phyloP scores from a whole-genome alignment of 78 protist species.

The Corallochytrium limacisporum region DNA sequence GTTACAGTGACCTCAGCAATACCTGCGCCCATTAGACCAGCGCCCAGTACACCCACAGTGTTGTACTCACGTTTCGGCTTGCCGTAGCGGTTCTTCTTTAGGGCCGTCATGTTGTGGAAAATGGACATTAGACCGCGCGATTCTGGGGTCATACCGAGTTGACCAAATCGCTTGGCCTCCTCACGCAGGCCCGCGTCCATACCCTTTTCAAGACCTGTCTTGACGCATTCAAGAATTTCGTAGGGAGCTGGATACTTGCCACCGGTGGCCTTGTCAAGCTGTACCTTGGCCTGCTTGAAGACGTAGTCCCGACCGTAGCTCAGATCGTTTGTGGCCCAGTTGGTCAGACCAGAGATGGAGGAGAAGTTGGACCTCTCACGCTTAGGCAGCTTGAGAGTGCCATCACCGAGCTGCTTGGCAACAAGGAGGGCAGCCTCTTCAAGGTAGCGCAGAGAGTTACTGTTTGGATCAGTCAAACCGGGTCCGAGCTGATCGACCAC shows the following conservation, averaged over 20 bases:
- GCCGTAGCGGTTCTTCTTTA: constrained; percentile 37
- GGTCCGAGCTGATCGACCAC: constrained; percentile 9
- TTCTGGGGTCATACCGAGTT: constrained; percentile 36
- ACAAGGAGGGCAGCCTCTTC: constrained; percentile 13
- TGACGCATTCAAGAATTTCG: constrained; percentile 28
- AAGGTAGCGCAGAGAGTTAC: not conserved
- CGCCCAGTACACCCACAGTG: constrained; percentile 56
- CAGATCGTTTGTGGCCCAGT: constrained; percentile 2
- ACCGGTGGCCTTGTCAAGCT: constrained; percentile 23
- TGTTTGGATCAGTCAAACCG: not conserved
- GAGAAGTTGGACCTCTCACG: not conserved
- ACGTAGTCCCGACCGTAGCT: constrained; percentile 22
- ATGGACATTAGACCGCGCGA: constrained; percentile 22
- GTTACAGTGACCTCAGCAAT: constrained; percentile 37
- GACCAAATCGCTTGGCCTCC: constrained; percentile 47
- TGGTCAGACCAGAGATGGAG: not conserved
- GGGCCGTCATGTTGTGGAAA: constrained; percentile 30
- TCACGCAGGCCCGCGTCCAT: not conserved
- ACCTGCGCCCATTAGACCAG: constrained; percentile 79
- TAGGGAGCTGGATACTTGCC: constrained; percentile 59
- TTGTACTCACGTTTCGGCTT: not conserved
- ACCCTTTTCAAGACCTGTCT: constrained; percentile 7
- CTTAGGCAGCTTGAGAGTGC: constrained; percentile 16
- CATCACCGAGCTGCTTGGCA: not conserved
- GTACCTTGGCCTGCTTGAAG: constrained; percentile 10